Conservation (phyloP, 345 rosid genomes). For the Hevea brasiliensis region DNA sequence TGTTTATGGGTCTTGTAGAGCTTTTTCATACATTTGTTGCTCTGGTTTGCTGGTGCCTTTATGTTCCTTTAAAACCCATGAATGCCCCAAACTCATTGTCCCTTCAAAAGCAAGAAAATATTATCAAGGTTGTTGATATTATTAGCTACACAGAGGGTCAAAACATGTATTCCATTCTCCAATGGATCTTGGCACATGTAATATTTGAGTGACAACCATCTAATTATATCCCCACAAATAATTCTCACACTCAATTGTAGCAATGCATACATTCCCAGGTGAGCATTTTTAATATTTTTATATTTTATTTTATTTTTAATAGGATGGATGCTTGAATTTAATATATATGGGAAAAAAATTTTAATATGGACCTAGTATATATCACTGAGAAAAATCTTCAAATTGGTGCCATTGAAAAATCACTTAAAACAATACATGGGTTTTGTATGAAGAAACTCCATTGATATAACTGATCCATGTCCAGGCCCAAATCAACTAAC, state of each 20-base stretch:
- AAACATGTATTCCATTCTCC: neutral
- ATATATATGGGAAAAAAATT: too few species aligned
- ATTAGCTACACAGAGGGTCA: slow-evolving; percentile 3
- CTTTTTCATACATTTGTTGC: neutral
- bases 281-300: too few species aligned
- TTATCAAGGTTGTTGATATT: slow-evolving; percentile 16
- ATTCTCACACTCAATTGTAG: slow-evolving; percentile 5
- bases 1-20: neutral
- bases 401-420: too few species aligned
- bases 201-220: slow-evolving; percentile 8
- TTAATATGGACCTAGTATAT: too few species aligned
- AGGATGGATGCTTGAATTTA: too few species aligned
- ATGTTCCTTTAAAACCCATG: slow-evolving; percentile 2
- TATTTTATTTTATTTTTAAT: too few species aligned
- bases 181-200: slow-evolving; percentile 11
- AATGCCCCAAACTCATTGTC: slow-evolving; percentile 18
- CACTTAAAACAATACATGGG: too few species aligned
- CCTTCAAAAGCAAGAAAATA: slow-evolving; percentile 19
- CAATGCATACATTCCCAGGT: neutral
- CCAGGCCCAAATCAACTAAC: neutral
- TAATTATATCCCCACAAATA: slow-evolving; percentile 8
- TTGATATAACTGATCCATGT: neutral
- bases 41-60: neutral
- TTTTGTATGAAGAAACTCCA: too few species aligned
- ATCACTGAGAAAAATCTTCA: too few species aligned